Evolutionary conservation across 1,284 basidiomycete species (phyloP), one percentile per base, ranked within the genome.

Genomic region (Neonothopanus nambi): DNA sequence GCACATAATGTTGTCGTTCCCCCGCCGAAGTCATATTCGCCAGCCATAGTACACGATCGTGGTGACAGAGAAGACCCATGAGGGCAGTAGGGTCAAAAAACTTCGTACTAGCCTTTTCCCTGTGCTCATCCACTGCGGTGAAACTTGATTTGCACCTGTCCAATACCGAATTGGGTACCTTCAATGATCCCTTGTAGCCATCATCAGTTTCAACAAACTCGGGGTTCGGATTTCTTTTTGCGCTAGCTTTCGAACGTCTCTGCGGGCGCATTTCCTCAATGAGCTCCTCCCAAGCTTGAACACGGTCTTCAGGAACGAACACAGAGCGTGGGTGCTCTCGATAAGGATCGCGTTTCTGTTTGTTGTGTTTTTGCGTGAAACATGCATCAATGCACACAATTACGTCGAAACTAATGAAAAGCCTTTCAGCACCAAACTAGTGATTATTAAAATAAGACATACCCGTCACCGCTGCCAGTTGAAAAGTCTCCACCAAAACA

Each of bases 61-160:
- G 70, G 1, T 63, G 59, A 47, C 70, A 72, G 58, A 67, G 39
- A 5, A 66, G 23, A 1, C 59, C 61, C 61, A 67, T 64, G 11
- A 66, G 15, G 2, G 58, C 63, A 7, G 60, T 66, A 46, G 57
- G 59, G 8, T 54, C 55, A 48, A 64, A 63, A 26, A 23, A 37
- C 20, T 37, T 2, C 42, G 48, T 58, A 11, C 53, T 56, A 23
- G 61, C 57, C 48, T 63, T 63, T 15, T 46, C 44, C 1, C 57
- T 45, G 17, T 55, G 60, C 43, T 65, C 63, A 52, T 73, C 65
- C 3, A 69, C 72, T 30, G 71, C 70, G 4, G 50, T 59, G 55
- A 73, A 73, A 0, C 65, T 68, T 8, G 64, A 60, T 15, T 65
- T 51, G 54, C 72, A 74, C 12, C 55, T 61, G 46, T 67, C 60